phyloP scores from a whole-genome alignment of 2,329 filamentous ascomycete genomes.

The Saccharata proteae region DNA sequence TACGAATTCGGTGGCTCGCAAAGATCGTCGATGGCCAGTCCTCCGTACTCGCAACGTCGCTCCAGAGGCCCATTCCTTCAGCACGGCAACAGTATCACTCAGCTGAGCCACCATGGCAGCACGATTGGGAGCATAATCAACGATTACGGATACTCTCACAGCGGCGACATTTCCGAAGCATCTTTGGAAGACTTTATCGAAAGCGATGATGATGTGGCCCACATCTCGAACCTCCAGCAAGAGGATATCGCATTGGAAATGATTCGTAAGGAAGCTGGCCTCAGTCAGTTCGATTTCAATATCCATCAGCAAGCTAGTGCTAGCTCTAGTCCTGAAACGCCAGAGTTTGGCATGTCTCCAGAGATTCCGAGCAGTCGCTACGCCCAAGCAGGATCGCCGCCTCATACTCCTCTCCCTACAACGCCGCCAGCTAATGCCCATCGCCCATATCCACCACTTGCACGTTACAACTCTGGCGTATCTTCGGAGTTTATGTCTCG shows the following conservation, averaged over 20 bases:
- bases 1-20: neutral
- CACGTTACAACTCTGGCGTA: neutral
- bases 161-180: neutral
- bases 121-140: constrained; percentile 16
- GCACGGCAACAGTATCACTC: neutral
- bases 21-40: neutral
- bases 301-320: constrained; percentile 3
- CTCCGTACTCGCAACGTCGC: neutral
- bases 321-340: neutral
- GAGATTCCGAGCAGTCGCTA: constrained; percentile 9
- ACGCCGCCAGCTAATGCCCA: constrained; percentile 19
- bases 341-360: constrained; percentile 6
- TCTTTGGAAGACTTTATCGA: neutral
- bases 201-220: neutral
- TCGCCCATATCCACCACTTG: constrained; percentile 12
- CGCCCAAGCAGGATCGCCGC: constrained; percentile 14
- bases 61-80: neutral
- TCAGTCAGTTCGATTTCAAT: constrained; percentile 18
- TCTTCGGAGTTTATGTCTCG: neutral
- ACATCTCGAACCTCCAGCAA: too few species aligned
- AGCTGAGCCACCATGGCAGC: neutral
- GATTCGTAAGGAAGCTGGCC: constrained; percentile 9
- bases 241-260: too few species aligned
- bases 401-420: constrained; percentile 12
- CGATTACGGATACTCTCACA: neutral